Evolutionary conservation across 257 asterid species (phyloP).

Genomic region (Solanum chilense): DNA sequence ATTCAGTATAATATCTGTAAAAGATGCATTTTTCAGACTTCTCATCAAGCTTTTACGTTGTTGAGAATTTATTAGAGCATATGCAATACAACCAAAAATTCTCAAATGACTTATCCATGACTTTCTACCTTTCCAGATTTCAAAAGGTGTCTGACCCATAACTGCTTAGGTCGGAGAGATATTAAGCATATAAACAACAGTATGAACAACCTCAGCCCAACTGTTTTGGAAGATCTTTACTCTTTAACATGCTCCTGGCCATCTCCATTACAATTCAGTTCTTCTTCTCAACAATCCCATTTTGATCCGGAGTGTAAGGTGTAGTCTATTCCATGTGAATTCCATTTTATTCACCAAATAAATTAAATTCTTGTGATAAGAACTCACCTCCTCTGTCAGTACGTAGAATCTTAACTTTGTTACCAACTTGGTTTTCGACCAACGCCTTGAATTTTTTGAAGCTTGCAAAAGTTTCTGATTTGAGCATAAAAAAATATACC

Average conservation of each 20-base stretch:
- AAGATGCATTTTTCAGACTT: not conserved
- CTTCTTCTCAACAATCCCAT: not conserved
- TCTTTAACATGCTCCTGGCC: not conserved
- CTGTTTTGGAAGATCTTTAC: not conserved
- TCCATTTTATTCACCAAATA: not conserved
- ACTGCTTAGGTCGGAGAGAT: too few relatives aligned
- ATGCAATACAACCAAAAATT: too few relatives aligned
- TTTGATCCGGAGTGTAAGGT: not conserved
- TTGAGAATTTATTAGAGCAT: too few relatives aligned
- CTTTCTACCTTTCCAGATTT: too few relatives aligned
- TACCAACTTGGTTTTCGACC: not conserved
- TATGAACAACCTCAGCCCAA: not conserved
- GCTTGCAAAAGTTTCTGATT: too few relatives aligned
- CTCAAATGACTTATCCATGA: too few relatives aligned
- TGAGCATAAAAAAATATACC: too few relatives aligned
- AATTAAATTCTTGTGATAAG: not conserved
- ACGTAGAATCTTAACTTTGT: not conserved
- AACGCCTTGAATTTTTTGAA: too few relatives aligned
- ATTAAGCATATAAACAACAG: not conserved
- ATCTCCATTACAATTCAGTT: not conserved
- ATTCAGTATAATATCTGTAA: not conserved
- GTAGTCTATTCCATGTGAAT: not conserved
- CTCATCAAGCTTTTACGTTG: not conserved
- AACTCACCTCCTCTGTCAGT: not conserved
- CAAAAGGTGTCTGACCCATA: too few relatives aligned